These are phyloP conservation scores for Cystofilobasidium capitatum DNA, from an alignment of 768 basidiomycete genomes.

Conservation along the genomic window DNA sequence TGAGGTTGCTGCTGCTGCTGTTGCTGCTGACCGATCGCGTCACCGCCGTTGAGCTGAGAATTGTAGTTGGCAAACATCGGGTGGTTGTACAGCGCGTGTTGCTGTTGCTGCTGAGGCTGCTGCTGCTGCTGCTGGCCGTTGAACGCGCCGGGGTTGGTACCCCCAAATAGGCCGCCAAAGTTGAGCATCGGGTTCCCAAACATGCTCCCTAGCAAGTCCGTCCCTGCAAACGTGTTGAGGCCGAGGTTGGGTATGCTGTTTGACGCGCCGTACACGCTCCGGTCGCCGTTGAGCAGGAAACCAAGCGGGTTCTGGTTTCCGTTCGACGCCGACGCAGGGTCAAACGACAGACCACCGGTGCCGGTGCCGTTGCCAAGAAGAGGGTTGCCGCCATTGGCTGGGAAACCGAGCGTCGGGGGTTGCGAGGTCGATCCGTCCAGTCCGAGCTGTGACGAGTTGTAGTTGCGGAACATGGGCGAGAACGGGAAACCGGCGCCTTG, in stretches of 20 bases:
- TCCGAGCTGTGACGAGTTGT: too few relatives aligned
- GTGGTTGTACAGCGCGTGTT: slow-evolving; percentile 3
- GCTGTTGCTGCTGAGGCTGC: neutral
- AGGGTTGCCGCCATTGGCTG: neutral
- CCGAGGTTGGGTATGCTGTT: neutral
- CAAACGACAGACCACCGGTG: neutral
- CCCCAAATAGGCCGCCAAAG: too few relatives aligned
- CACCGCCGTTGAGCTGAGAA: too few relatives aligned
- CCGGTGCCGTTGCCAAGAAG: neutral
- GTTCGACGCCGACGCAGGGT: too few relatives aligned
- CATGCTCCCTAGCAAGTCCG: neutral
- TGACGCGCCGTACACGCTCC: neutral
- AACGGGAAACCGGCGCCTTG: neutral
- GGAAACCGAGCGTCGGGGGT: neutral
- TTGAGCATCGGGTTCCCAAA: neutral
- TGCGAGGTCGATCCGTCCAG: too few relatives aligned
- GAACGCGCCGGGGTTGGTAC: neutral
- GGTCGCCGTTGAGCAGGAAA: too few relatives aligned
- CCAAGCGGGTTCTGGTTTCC: too few relatives aligned
- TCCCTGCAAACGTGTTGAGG: neutral
- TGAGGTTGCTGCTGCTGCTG: too few relatives aligned
- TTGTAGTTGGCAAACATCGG: slow-evolving; percentile 1
- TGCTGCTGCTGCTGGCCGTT: neutral
- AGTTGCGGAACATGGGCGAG: slow-evolving; percentile 5
- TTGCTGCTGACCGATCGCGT: too few relatives aligned